Percentiles rank a stretch among this genome's conserved stretches.
Conservation (phyloP, 2,329 filamentous ascomycete genomes). For the Sclerotinia subarctica region DNA sequence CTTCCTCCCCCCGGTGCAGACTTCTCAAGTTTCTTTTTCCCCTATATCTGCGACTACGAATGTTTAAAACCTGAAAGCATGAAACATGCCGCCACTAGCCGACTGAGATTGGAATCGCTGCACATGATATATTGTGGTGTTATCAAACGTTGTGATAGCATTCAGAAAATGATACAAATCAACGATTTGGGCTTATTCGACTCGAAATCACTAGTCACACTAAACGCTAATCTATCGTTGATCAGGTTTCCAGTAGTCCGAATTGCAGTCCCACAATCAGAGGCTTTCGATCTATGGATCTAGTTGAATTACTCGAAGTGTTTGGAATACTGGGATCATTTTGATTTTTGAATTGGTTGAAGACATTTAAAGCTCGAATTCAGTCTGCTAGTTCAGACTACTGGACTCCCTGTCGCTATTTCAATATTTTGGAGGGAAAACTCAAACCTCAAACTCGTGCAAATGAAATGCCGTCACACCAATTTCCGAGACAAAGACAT, state of each 20-base stretch:
- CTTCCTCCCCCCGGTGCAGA: too few species aligned
- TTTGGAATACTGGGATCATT: too few species aligned
- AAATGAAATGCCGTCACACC: neutral
- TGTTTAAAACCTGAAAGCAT: too few species aligned
- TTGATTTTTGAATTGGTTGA: too few species aligned
- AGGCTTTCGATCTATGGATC: too few species aligned
- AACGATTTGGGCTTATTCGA: neutral
- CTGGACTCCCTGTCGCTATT: too few species aligned
- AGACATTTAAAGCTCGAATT: neutral
- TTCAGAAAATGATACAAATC: neutral
- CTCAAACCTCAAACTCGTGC: neutral
- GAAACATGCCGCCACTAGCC: neutral
- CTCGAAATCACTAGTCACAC: too few species aligned
- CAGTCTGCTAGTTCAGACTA: neutral
- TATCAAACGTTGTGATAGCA: neutral
- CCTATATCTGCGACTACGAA: neutral
- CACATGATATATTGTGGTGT: neutral
- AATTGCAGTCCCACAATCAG: too few species aligned
- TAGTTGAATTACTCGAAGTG: too few species aligned
- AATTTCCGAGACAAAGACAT: conserved; percentile 7
- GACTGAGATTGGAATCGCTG: neutral
- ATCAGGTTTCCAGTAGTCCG: too few species aligned
- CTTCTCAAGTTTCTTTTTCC: neutral
- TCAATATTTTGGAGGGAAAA: neutral
- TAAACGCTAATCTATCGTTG: neutral